Conservation (phyloP, 2,329 filamentous ascomycete species). For the Calonectria pteridis region DNA sequence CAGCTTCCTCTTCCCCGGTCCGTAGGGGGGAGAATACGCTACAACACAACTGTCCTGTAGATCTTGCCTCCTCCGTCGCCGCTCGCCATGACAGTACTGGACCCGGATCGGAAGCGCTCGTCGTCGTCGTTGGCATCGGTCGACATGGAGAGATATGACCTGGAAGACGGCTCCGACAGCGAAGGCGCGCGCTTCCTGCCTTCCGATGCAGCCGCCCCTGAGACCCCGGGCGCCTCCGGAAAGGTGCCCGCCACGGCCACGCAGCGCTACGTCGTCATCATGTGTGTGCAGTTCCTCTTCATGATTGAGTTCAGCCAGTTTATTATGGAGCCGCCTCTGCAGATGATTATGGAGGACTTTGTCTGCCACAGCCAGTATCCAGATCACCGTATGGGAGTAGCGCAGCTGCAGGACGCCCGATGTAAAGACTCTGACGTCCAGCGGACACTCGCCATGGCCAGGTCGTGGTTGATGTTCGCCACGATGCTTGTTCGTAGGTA, state of each 20-base stretch:
- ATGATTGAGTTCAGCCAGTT: conserved; percentile 58
- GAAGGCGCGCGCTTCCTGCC: conserved; percentile 3
- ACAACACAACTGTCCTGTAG: neutral
- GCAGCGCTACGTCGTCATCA: conserved; percentile 21
- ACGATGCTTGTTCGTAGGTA: conserved; percentile 60
- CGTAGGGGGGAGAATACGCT: too few relatives aligned
- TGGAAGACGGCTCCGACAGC: neutral
- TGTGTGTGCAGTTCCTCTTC: conserved; percentile 55
- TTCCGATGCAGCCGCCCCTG: neutral
- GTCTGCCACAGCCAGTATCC: conserved; percentile 64
- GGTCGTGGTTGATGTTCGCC: conserved; percentile 59
- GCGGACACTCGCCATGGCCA: conserved; percentile 64
- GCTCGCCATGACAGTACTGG: neutral
- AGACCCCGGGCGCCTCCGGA: neutral
- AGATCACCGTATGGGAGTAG: conserved; percentile 48
- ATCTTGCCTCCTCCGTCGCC: neutral
- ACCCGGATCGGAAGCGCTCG: neutral
- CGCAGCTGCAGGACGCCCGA: conserved; percentile 51
- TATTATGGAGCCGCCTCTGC: conserved; percentile 56
- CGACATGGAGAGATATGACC: neutral
- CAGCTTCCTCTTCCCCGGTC: neutral
- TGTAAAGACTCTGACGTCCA: conserved; percentile 66
- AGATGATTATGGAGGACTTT: conserved; percentile 65
- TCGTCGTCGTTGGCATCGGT: neutral
- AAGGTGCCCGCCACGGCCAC: neutral